Percentiles rank a stretch among this genome's conserved stretches.
These are phyloP conservation scores for Rubroboletus pulcherrimus DNA, from an alignment of 768 basidiomycete species.

Conservation along the genomic window DNA sequence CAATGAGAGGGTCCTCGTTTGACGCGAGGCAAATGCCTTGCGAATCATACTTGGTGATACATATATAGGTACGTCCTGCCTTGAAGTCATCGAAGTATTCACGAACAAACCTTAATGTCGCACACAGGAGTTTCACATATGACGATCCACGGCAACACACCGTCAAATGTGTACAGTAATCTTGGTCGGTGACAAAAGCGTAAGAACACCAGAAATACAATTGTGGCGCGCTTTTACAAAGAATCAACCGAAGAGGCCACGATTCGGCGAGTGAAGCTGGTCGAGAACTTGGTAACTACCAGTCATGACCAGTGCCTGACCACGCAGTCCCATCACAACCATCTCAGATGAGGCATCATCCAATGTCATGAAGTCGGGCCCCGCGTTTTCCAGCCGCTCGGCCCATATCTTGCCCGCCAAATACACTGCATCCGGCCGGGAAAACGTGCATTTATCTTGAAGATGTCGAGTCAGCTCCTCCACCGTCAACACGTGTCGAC, in stretches of 20 bases:
- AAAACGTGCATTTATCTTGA: constrained; percentile 22
- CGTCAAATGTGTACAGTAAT: no score
- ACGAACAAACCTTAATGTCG: constrained; percentile 6
- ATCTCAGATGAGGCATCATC: constrained; percentile 14
- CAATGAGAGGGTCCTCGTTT: constrained; percentile 11
- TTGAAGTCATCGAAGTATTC: not conserved
- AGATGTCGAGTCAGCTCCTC: constrained; percentile 22
- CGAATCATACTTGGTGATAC: constrained; percentile 9
- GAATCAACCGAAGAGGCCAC: constrained; percentile 15
- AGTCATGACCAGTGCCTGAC: no score
- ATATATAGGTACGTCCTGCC: not conserved
- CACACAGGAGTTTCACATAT: not conserved
- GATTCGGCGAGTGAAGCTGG: no score
- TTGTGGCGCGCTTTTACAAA: not conserved
- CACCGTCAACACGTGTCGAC: constrained; percentile 15
- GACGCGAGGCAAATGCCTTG: constrained; percentile 9
- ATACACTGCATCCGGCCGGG: constrained; percentile 18
- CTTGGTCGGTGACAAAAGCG: constrained; percentile 5
- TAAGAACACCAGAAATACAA: not conserved
- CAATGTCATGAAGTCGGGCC: constrained; percentile 24
- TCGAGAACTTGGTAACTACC: no score
- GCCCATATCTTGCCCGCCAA: constrained; percentile 25
- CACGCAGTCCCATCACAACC: no score
- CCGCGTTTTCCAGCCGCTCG: constrained; percentile 16
- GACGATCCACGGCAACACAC: no score